Evolutionary conservation across 371 early-diverging fungal genomes (phyloP).

Genomic region (Mortierella sp.): DNA sequence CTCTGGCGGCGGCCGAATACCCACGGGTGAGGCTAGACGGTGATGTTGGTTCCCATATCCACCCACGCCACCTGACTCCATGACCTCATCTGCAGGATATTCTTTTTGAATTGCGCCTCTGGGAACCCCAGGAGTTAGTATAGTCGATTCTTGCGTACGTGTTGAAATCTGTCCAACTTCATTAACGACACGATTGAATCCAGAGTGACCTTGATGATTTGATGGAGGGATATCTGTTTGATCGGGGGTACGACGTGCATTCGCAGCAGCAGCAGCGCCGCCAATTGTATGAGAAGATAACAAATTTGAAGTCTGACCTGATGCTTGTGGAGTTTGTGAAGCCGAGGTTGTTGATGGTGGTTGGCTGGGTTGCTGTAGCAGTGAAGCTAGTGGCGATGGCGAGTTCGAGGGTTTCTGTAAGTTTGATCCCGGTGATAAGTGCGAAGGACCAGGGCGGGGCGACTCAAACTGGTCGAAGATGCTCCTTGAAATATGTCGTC

Average conservation of each 20-base stretch:
- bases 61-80: slow-evolving; percentile 51
- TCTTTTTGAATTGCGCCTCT: slow-evolving; percentile 25
- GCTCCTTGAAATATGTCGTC: slow-evolving; percentile 16
- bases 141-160: slow-evolving; percentile 22
- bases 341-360: not conserved
- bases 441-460: not conserved
- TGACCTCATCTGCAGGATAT: slow-evolving; percentile 43
- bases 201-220: not conserved
- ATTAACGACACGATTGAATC: not conserved
- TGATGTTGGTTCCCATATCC: slow-evolving; percentile 32
- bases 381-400: not conserved
- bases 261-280: not conserved
- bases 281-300: slow-evolving; percentile 2
- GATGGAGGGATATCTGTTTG: not conserved
- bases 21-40: slow-evolving; percentile 36
- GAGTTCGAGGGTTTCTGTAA: not conserved
- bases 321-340: not conserved
- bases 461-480: slow-evolving; percentile 33
- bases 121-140: not conserved
- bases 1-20: slow-evolving; percentile 28
- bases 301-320: not conserved
- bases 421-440: not conserved
- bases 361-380: slow-evolving; percentile 9
- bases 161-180: slow-evolving; percentile 2
- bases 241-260: slow-evolving; percentile 10